phyloP scores from a whole-genome alignment of 164 flowering plant species.

The Taxillus chinensis region DNA sequence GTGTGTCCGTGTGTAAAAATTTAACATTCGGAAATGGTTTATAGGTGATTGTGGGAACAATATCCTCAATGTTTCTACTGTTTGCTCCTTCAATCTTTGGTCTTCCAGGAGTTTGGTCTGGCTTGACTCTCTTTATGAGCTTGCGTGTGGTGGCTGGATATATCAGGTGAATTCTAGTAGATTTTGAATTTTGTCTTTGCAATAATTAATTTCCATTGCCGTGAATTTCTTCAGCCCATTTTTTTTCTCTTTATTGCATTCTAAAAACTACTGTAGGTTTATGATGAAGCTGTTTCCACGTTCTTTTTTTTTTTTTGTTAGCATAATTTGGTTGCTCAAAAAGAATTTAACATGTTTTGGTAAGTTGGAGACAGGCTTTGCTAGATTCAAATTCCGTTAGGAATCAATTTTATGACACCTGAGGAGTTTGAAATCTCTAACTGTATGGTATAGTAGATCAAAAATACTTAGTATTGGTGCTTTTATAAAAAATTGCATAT shows the following conservation, averaged over 20 bases:
- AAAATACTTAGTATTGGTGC: too few relatives aligned
- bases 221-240: too few relatives aligned
- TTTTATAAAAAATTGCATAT: too few relatives aligned
- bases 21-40: constrained; percentile 3
- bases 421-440: too few relatives aligned
- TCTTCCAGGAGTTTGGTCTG: constrained; percentile 84
- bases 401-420: too few relatives aligned
- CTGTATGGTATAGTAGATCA: too few relatives aligned
- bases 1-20: too few relatives aligned
- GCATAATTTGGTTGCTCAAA: background rate
- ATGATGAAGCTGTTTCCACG: background rate
- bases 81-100: constrained; percentile 57
- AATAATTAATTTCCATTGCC: background rate
- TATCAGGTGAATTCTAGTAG: constrained; percentile 42
- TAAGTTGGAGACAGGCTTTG: background rate
- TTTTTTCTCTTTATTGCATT: background rate
- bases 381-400: too few relatives aligned
- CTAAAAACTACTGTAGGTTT: background rate
- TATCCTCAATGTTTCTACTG: constrained; percentile 66
- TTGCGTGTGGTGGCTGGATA: constrained; percentile 67
- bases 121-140: constrained; percentile 78
- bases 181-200: background rate
- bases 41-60: constrained; percentile 66
- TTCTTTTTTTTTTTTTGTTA: background rate
- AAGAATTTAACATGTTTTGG: background rate